Evolutionary conservation across 192 early-diverging fungal genomes (phyloP), one percentile per base, ranked within the genome.

Genomic region (Backusella australiensis): DNA sequence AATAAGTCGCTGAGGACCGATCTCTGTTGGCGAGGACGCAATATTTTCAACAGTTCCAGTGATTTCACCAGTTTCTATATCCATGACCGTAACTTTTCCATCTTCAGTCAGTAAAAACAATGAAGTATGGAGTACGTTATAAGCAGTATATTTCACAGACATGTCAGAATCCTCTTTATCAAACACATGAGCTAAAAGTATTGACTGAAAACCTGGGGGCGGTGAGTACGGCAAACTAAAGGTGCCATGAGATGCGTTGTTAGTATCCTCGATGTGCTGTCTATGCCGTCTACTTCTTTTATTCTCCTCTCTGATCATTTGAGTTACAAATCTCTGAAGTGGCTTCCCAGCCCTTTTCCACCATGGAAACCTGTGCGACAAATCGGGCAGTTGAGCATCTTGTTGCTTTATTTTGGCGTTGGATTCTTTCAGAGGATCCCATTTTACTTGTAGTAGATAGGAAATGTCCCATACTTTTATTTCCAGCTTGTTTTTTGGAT

Each of bases 51-150:
- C 46, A 12, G 71, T 72, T 15, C 69, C 69, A 19, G 73, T 77
- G 6, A 82, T 70, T 29, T 73, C 39, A n/a, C 80, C 80, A 14
- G 80, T 78, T 44, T 82, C 80, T 4, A 82, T 77, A 59, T 82
- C 80, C 44, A 82, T 42, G 2, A 82, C 49, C 7, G 77, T 82
- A 2, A 82, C 69, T 26, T 75, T 73, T 38, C 80, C 80, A 49
- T 77, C 76, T 63, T 82, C 80, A 15, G 80, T 82, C n/a, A 82
- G 44, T 21, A 82, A 39, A 52, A 82, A 82, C 14, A 82, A 46
- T 11, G 69, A 71, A 2, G 71, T 78, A 26, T 74, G 72, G 6
- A 82, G 49, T 34, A 82, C 77, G 49, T 82, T 82, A 52, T 82
- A 82, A 12, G 80, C 80, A 12, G 80, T 75, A 67, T 82, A 82